A percentile compares a stretch with the other conserved stretches of the same genome.
Evolutionary conservation across 2,329 filamentous ascomycete species (phyloP).

Genomic region (Juglanconis oblonga): DNA sequence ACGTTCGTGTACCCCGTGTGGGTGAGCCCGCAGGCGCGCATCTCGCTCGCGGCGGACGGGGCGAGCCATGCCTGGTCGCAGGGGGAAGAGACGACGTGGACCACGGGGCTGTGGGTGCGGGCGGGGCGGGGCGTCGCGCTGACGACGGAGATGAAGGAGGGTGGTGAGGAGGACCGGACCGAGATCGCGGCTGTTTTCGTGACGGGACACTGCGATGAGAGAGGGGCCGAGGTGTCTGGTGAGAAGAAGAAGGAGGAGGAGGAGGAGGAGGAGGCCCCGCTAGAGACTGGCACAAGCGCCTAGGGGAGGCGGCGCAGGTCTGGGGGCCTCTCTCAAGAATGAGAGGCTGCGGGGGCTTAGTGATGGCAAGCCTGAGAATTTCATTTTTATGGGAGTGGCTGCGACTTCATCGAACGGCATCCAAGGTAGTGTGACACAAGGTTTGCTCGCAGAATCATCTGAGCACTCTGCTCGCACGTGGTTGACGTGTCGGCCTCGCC

Average conservation of each 20-base stretch:
- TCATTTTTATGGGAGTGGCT: too few relatives aligned
- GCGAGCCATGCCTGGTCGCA: conserved; percentile 5
- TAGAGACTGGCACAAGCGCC: background rate
- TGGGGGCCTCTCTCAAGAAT: too few relatives aligned
- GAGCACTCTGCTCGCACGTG: background rate
- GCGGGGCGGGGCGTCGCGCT: conserved; percentile 10
- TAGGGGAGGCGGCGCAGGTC: background rate
- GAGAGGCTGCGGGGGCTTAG: background rate
- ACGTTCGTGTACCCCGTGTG: conserved; percentile 18
- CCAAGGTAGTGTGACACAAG: too few relatives aligned
- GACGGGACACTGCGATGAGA: conserved; percentile 16
- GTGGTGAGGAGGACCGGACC: background rate
- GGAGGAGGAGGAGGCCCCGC: background rate
- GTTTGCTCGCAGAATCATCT: background rate
- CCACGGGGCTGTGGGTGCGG: conserved; percentile 16
- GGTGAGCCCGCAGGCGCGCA: conserved; percentile 5
- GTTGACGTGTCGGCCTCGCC: background rate
- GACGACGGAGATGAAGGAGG: conserved; percentile 7
- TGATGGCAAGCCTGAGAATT: background rate
- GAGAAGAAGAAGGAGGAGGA: background rate
- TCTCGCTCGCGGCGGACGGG: background rate
- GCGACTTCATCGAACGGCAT: too few relatives aligned
- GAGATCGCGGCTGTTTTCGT: conserved; percentile 16
- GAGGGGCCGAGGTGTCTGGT: background rate
- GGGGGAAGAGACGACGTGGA: conserved; percentile 14